Conservation (phyloP, 345 rosid genomes). For the Clausena lansium region DNA sequence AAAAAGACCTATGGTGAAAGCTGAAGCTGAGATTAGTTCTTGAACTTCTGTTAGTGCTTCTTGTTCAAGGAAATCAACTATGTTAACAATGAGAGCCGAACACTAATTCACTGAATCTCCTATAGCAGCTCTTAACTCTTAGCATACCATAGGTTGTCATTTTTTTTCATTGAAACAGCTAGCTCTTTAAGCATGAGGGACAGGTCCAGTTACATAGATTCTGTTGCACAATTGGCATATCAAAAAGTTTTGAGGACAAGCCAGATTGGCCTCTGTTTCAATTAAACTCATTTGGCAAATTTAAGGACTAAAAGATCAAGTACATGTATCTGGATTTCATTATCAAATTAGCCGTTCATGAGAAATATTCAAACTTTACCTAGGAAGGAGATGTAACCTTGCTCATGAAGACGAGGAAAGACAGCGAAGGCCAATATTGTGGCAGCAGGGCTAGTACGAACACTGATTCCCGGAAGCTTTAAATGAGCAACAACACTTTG, state of each 20-base stretch:
- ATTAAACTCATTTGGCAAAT: not conserved
- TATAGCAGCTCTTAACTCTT: constrained; percentile 4
- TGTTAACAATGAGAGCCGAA: constrained; percentile 22
- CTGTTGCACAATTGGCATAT: constrained; percentile 11
- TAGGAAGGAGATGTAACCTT: constrained; percentile 22
- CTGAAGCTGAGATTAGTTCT: not conserved
- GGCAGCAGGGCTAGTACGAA: constrained; percentile 26
- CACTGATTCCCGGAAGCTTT: constrained; percentile 19
- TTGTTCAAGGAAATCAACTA: constrained; percentile 26
- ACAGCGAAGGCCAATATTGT: constrained; percentile 3
- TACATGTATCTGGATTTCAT: not conserved
- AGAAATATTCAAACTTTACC: constrained; percentile 7
- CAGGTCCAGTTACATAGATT: constrained; percentile 11
- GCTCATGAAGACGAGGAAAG: constrained; percentile 6
- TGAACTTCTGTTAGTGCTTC: constrained; percentile 5
- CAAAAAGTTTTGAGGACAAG: not conserved
- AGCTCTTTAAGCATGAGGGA: constrained; percentile 20
- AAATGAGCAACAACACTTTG: constrained; percentile 26
- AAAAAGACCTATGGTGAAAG: constrained; percentile 23
- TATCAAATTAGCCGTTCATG: not conserved
- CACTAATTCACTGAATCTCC: constrained; percentile 9
- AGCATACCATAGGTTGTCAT: not conserved
- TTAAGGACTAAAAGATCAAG: not conserved
- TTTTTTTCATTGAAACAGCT: not conserved
- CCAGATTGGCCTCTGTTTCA: not conserved